Base-by-base conservation (phyloP, 345 rosid species). In the Eucalyptus cloeziana region DNA sequence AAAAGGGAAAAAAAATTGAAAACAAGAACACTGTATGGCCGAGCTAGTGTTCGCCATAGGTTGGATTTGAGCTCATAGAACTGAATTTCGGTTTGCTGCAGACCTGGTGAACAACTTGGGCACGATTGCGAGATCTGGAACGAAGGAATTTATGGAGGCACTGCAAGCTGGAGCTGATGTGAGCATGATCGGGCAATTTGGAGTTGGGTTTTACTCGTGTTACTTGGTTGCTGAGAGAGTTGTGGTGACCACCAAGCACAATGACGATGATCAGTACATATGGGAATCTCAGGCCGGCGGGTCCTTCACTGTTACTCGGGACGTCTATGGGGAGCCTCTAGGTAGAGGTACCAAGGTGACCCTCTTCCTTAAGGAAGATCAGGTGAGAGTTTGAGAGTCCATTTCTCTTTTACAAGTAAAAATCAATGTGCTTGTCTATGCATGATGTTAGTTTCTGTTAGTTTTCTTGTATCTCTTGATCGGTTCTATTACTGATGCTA, bases 211-310 rank as follows among this genome's bases (percentile, higher is more conserved):
- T 86, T 94, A 94, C 79, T 94, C 95, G n/a, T 90, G 93, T 12
- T 94, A 94, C 85, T 92, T 94, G 27, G 95, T 93, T 14, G 95
- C 96, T 1, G 96, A 93, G 89, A 93, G 87, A 90, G 95, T 94
- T 12, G 85, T 93, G 30, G 96, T 94, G 49, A 93, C 92, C 37
- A 89, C 94, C 45, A 94, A 93, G 71, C 96, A 94, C 85, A 94
- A 94, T 58, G 95, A 93, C 3, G 96, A 94, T 69, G 94, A 93
- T n/a, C 96, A 94, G 56, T 94, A 93, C 52, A 54, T 93, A 31
- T 94, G 95, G 94, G 93, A 94, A 79, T 94, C 95, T n/a, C 94
- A 93, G 69, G 95, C 95, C 6, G 95, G 95, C 2, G 95, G 95
- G 7, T 92, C 93, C 22, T 93, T 94, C 90, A 94, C 94, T 2